phyloP scores from a whole-genome alignment of 2,329 filamentous ascomycete genomes.

The Bretziella fagacearum region DNA sequence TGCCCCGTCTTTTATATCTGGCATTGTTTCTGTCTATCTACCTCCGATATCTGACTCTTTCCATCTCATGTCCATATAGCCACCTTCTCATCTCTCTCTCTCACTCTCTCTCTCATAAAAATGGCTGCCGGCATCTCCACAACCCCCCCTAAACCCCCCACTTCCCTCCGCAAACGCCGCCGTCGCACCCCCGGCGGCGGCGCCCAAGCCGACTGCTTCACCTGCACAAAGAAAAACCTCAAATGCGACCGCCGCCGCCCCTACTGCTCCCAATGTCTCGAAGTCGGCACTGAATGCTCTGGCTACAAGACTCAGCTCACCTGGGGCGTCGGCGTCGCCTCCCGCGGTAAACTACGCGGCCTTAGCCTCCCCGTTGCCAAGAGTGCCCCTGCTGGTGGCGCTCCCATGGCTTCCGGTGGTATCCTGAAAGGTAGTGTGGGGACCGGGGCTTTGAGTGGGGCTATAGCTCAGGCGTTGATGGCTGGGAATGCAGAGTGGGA shows the following conservation, averaged over 20 bases:
- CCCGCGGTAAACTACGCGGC: constrained; percentile 82
- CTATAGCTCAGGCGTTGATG: not conserved
- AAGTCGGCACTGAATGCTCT: constrained; percentile 80
- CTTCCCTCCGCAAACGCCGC: constrained; percentile 44
- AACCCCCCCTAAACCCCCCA: constrained; percentile 29
- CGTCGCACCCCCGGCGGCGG: constrained; percentile 78
- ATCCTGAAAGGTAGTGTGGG: constrained; percentile 28
- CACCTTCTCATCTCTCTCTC: too few species aligned
- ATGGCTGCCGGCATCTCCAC: constrained; percentile 29
- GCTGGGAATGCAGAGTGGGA: not conserved
- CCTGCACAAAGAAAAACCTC: constrained; percentile 66
- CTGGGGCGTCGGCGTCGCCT: constrained; percentile 91
- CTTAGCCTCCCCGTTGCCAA: constrained; percentile 58
- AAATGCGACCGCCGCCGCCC: constrained; percentile 84
- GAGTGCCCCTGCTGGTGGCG: constrained; percentile 20
- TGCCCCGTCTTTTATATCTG: too few species aligned
- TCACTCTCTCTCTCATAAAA: too few species aligned
- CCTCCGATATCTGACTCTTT: too few species aligned
- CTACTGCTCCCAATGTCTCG: constrained; percentile 88
- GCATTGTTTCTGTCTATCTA: too few species aligned
- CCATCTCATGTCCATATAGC: too few species aligned
- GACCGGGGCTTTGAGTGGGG: not conserved
- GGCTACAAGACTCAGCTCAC: constrained; percentile 95
- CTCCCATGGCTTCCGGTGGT: constrained; percentile 22
- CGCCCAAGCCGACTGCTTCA: constrained; percentile 87